Base-by-base conservation (phyloP, 768 basidiomycete genomes). In the Boletus rubropictus region DNA sequence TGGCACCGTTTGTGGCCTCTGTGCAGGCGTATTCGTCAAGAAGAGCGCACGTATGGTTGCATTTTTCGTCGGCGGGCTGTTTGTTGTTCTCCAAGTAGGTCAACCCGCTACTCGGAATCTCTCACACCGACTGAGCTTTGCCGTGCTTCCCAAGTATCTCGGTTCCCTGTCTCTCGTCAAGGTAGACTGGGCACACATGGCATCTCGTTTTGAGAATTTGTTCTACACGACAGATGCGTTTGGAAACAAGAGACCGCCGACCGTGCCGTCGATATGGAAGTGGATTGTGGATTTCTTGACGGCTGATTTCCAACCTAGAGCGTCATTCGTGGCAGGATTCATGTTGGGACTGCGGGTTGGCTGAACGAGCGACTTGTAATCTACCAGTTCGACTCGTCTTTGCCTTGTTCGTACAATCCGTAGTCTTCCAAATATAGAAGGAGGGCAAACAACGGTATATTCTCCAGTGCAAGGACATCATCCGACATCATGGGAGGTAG, bases 1-100 rank as follows among this genome's bases (percentile, higher is more conserved):
- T 62, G 95, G 95, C 10, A 89, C 91, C 5, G 82, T 88, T 0
- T 79, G 83, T 46, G 95, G 95, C 0, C 62, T 98, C 34, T 96
- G 91, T 58, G 82, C 90, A 0, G 95, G 95, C 0, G 76, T 98
- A 0, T 98, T 98, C 61, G 73, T 95, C 56, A 97, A 96, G 70
- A 97, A 95, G 66, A 94, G 95, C n/a, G 80, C 84, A 7, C 89
- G 84, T 63, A 73, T 79, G 2, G 66, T 84, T 10, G 95, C 93
- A 0, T 93, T 91, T 69, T 62, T 86, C 35, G 68, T 96, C n/a
- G 95, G 95, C 3, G 92, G 91, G 3, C 71, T 89, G 2, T 98
- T 96, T 54, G 85, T 97, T 18, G 67, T 97, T 37, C 77, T 98
- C 8, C 93, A 95, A 79, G 93, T 91, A 48, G 39, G 79, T 60